Evolutionary conservation across 139 green algal species (phyloP).

Genomic region (Coelastrella sp.): DNA sequence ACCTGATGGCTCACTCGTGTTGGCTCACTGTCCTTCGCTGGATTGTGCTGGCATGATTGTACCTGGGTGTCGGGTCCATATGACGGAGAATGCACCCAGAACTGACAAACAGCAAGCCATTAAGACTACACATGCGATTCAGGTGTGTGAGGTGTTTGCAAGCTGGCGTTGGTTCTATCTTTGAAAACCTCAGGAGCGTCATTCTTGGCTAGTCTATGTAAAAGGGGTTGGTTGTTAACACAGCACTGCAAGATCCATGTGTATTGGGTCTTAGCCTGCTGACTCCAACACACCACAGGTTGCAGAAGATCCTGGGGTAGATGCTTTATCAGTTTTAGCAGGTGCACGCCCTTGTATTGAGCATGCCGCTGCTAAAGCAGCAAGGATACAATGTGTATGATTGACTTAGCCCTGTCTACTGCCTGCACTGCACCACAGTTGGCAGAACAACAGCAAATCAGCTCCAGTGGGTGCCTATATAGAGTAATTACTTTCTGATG

Average conservation of each 20-base stretch:
- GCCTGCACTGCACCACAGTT: too few relatives aligned
- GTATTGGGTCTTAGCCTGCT: not conserved
- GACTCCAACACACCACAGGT: too few relatives aligned
- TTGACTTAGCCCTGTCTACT: too few relatives aligned
- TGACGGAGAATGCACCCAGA: slow-evolving; percentile 23
- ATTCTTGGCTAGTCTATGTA: not conserved
- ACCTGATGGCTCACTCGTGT: not conserved
- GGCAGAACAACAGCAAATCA: not conserved
- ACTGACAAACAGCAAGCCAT: not conserved
- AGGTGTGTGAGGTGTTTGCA: too few relatives aligned
- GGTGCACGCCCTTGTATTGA: too few relatives aligned
- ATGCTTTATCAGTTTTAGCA: too few relatives aligned
- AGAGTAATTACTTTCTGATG: too few relatives aligned
- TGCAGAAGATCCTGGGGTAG: too few relatives aligned
- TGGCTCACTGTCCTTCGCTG: slow-evolving; percentile 49
- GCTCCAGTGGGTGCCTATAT: too few relatives aligned
- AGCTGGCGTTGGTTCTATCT: too few relatives aligned
- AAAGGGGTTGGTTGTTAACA: not conserved
- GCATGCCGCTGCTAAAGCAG: not conserved
- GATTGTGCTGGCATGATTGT: slow-evolving; percentile 54
- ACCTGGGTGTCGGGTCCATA: slow-evolving; percentile 21
- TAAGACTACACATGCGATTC: slow-evolving; percentile 45
- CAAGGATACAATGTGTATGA: not conserved
- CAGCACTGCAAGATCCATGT: too few relatives aligned
- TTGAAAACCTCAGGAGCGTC: too few relatives aligned